Conservation (phyloP, 2,329 filamentous ascomycete species). For the Didymella keratinophila region DNA sequence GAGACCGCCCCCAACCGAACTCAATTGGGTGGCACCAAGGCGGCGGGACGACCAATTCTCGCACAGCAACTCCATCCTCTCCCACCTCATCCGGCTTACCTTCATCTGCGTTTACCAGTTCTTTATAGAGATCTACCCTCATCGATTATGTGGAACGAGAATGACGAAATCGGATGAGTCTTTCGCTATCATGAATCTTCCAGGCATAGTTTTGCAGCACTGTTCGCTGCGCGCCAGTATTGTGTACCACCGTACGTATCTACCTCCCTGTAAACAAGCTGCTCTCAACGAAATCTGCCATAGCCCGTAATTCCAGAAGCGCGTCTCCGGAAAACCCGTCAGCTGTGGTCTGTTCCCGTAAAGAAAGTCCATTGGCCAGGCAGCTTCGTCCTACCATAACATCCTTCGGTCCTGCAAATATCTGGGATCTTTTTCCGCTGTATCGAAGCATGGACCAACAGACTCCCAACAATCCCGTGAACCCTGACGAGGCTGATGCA, state of each 20-base stretch:
- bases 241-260: slow-evolving; percentile 9
- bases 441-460: slow-evolving; percentile 11
- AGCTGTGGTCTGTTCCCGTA: background rate
- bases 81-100: slow-evolving; percentile 21
- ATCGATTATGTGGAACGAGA: background rate
- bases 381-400: slow-evolving; percentile 2
- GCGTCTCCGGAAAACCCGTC: background rate
- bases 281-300: slow-evolving; percentile 2
- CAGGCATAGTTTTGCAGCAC: background rate
- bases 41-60: slow-evolving; percentile 10
- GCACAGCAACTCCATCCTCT: slow-evolving; percentile 5
- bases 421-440: background rate
- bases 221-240: background rate
- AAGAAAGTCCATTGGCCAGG: background rate
- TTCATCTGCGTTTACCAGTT: background rate
- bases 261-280: background rate
- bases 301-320: background rate
- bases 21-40: slow-evolving; percentile 24
- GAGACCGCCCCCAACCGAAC: slow-evolving; percentile 12
- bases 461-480: slow-evolving; percentile 7
- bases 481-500: slow-evolving; percentile 26
- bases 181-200: background rate
- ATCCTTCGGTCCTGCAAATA: slow-evolving; percentile 2
- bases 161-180: background rate
- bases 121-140: background rate